Conservation (phyloP, 2,329 filamentous ascomycete species). For the Epichloe gansuensis region DNA sequence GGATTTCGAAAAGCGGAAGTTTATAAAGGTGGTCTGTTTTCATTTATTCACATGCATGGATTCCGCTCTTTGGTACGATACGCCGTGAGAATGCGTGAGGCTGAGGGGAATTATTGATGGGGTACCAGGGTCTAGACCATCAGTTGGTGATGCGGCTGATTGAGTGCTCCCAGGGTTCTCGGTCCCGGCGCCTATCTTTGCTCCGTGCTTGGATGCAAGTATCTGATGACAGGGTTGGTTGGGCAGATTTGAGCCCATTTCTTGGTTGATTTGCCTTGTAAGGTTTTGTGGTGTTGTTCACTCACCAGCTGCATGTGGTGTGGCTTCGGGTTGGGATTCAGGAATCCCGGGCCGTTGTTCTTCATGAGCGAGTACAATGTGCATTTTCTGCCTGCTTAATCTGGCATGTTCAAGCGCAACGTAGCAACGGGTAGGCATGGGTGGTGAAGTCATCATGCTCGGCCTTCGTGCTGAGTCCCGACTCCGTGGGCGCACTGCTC, state of each 20-base stretch:
- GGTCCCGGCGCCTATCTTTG: background rate
- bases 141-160: background rate
- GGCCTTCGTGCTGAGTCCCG: background rate
- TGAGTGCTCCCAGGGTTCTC: background rate
- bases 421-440: background rate
- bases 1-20: background rate
- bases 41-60: background rate
- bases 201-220: background rate
- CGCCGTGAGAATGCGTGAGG: background rate
- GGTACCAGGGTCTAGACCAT: constrained; percentile 4
- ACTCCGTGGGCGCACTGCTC: background rate
- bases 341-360: background rate
- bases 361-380: background rate
- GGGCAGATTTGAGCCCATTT: background rate
- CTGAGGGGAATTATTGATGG: constrained; percentile 3
- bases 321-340: background rate
- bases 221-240: too few species aligned
- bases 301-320: background rate
- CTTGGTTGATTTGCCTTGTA: background rate
- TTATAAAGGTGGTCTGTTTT: background rate
- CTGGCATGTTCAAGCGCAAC: background rate
- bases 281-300: background rate
- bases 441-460: background rate
- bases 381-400: background rate
- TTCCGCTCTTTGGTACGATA: background rate